These are phyloP conservation scores for Roridomyces roridus DNA, from an alignment of 768 basidiomycete genomes.

Conservation along the genomic window DNA sequence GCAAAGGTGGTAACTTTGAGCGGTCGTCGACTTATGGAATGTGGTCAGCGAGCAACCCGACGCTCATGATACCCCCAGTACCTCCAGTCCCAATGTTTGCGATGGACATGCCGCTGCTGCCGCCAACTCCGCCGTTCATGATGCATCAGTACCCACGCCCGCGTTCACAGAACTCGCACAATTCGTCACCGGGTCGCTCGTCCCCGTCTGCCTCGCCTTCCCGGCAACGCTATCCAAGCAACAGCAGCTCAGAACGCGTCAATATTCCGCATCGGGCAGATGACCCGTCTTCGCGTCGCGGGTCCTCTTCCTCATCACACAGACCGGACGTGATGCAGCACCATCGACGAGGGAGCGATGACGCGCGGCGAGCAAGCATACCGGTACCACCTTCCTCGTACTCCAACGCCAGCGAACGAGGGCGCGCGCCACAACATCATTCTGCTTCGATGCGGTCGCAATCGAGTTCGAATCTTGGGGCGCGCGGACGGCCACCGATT, in stretches of 20 bases:
- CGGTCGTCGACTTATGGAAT: slow-evolving; percentile 41
- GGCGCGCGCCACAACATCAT: not conserved
- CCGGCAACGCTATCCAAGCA: slow-evolving; percentile 40
- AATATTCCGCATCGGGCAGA: slow-evolving; percentile 23
- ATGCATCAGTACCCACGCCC: slow-evolving; percentile 61
- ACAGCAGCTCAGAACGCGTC: slow-evolving; percentile 34
- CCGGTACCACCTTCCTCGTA: slow-evolving; percentile 13
- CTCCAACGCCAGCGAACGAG: slow-evolving; percentile 10
- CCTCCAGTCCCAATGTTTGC: slow-evolving; percentile 49
- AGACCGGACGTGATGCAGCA: slow-evolving; percentile 9
- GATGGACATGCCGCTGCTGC: slow-evolving; percentile 72
- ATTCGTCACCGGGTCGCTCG: slow-evolving; percentile 41
- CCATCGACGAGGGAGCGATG: slow-evolving; percentile 21
- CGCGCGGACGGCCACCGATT: slow-evolving; percentile 34
- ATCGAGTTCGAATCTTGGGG: slow-evolving; percentile 9
- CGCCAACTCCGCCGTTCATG: slow-evolving; percentile 80
- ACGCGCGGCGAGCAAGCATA: slow-evolving; percentile 14
- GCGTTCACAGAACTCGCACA: slow-evolving; percentile 37
- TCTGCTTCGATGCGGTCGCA: slow-evolving; percentile 17
- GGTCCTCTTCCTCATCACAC: slow-evolving; percentile 9
- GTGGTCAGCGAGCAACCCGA: slow-evolving; percentile 47
- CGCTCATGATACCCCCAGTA: slow-evolving; percentile 31
- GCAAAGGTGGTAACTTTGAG: slow-evolving; percentile 36
- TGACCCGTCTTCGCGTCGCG: slow-evolving; percentile 19
- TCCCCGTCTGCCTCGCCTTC: slow-evolving; percentile 44